A percentile compares a stretch with the other conserved stretches of the same genome.
These are phyloP conservation scores for Gaeumannomyces tritici DNA, from an alignment of 2,329 filamentous ascomycete species.

Conservation along the genomic window DNA sequence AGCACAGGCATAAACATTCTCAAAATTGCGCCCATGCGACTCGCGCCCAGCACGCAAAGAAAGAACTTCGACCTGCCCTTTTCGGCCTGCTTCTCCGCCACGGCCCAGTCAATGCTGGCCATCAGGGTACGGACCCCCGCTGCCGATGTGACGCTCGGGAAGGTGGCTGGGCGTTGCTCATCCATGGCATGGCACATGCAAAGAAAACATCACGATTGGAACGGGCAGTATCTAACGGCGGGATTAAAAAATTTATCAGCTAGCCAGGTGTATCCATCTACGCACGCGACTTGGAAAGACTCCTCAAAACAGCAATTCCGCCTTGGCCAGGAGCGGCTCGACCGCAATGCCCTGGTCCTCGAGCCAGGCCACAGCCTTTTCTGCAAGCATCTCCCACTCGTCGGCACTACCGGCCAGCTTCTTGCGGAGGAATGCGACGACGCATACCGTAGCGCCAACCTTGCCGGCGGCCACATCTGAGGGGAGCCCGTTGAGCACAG, in stretches of 20 bases:
- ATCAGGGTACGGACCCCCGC: not conserved
- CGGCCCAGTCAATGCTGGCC: not conserved
- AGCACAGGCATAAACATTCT: not conserved
- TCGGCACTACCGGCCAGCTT: conserved; percentile 35
- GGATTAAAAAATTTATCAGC: no score
- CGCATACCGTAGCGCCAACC: conserved; percentile 24
- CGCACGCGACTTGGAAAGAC: no score
- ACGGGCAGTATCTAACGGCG: no score
- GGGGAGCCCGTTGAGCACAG: conserved; percentile 5
- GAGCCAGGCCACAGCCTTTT: conserved; percentile 12
- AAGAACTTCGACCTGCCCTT: not conserved
- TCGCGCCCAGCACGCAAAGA: not conserved
- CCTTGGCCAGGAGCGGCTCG: not conserved
- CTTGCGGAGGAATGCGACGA: conserved; percentile 37
- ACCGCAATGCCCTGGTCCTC: conserved; percentile 1
- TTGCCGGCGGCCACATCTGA: not conserved
- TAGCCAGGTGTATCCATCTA: no score
- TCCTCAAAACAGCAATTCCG: not conserved
- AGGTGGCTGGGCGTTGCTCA: not conserved
- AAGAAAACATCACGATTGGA: no score
- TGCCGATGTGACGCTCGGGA: not conserved
- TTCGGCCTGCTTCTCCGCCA: not conserved
- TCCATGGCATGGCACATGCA: no score
- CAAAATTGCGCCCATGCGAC: not conserved
- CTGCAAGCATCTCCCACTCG: conserved; percentile 50